phyloP scores from a whole-genome alignment of 1,284 basidiomycete species.

The Ceratobasidium sp. region DNA sequence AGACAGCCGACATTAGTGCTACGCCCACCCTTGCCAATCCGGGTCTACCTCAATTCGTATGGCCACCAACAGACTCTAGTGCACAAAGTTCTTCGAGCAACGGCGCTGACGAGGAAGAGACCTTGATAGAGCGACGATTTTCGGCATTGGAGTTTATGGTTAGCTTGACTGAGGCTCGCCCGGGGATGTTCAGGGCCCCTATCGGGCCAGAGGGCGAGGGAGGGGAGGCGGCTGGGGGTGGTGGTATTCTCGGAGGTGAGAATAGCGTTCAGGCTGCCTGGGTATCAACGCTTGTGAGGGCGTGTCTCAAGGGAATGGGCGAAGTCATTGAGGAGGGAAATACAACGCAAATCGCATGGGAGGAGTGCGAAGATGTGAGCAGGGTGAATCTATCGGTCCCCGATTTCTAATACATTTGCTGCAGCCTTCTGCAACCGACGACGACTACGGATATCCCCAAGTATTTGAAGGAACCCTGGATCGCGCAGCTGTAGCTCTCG shows the following conservation, averaged over 20 bases:
- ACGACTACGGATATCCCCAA: conserved; percentile 77
- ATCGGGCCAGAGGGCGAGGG: conserved; percentile 56
- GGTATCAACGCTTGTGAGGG: conserved; percentile 72
- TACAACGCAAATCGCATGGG: conserved; percentile 68
- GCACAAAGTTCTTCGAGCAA: conserved; percentile 11
- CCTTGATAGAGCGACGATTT: conserved; percentile 61
- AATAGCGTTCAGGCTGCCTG: conserved; percentile 56
- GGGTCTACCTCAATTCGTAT: conserved; percentile 50
- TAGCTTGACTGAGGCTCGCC: conserved; percentile 72
- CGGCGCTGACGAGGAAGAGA: conserved; percentile 49
- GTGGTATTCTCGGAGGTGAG: conserved; percentile 31
- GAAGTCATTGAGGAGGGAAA: conserved; percentile 72
- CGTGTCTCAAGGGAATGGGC: conserved; percentile 82
- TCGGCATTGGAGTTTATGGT: conserved; percentile 81
- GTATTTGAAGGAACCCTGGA: conserved; percentile 83
- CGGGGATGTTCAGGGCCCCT: conserved; percentile 71
- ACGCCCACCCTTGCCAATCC: conserved; percentile 73
- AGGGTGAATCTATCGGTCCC: conserved; percentile 50
- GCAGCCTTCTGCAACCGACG: conserved; percentile 72
- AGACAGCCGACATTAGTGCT: conserved; percentile 50
- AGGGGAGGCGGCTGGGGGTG: conserved; percentile 6
- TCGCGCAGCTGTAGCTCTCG: conserved; percentile 76
- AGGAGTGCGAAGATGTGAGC: conserved; percentile 70
- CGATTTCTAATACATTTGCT: conserved; percentile 36
- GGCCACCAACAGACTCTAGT: conserved; percentile 27